A percentile compares a stretch with the other conserved stretches of the same genome.
phyloP scores from a whole-genome alignment of 306 rosid genomes.

The Rosa persica region DNA sequence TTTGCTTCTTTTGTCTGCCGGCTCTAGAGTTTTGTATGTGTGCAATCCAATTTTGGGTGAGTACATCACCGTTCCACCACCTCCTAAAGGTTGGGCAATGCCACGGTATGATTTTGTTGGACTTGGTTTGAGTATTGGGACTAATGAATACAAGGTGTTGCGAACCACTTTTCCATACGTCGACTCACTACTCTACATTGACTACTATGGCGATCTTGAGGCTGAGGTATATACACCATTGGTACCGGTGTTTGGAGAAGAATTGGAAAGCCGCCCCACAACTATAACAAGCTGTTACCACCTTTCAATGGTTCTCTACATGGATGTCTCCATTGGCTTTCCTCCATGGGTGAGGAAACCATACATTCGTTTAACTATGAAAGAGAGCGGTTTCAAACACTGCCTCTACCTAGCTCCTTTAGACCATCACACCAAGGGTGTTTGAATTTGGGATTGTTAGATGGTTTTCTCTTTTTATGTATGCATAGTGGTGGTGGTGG shows the following conservation, averaged over 20 bases:
- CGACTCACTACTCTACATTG: too few relatives aligned
- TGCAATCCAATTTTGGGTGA: conserved; percentile 25
- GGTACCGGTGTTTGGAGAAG: conserved; percentile 19
- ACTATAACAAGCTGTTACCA: not conserved
- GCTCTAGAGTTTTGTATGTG: not conserved
- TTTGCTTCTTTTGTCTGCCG: not conserved
- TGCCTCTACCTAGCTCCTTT: not conserved
- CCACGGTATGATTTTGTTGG: not conserved
- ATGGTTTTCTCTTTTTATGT: conserved; percentile 1
- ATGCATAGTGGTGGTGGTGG: too few relatives aligned
- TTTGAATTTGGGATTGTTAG: conserved; percentile 9
- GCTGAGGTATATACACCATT: conserved; percentile 19
- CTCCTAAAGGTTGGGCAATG: too few relatives aligned
- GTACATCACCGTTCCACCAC: conserved; percentile 1
- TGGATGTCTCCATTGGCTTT: conserved; percentile 25
- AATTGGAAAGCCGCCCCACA: conserved; percentile 7
- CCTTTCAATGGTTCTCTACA: not conserved
- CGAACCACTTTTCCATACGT: not conserved
- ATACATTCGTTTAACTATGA: conserved; percentile 4
- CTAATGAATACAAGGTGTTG: conserved; percentile 19
- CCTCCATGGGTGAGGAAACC: not conserved
- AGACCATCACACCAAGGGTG: not conserved
- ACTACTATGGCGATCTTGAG: too few relatives aligned
- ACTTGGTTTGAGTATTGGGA: not conserved
- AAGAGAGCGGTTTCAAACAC: not conserved